Evolutionary conservation across 163 green algal species (phyloP), one percentile per base, ranked within the genome.

Genomic region (Chlamydomonas reinhardtii): DNA sequence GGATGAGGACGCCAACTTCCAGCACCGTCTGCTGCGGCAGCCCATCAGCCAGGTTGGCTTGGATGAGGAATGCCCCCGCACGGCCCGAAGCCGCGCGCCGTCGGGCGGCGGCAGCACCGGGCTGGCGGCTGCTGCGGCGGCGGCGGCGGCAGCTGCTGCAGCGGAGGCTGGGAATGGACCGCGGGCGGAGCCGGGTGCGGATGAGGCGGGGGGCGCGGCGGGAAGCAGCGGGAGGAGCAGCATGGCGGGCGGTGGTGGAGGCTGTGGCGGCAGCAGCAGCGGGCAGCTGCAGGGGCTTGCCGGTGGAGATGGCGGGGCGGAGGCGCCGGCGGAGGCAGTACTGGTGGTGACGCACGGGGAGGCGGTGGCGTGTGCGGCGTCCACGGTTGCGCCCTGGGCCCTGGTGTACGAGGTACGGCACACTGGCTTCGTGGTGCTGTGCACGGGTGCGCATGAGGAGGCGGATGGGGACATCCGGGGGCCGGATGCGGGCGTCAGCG

Each of bases 371-470:
- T 80, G 70, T 19, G 81, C 81, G 16, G 81, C 71, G 16, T 19
- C 29, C 6, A 72, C 27, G 27, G 81, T 74, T 11, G 81, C 81
- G 29, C 70, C 71, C 17, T 80, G 56, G 70, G 71, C 39, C 9
- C 29, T 80, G 16, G 81, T 86, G 71, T 86, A 86, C 81, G 81
- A 86, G 32, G 81, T 86, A 35, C 70, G 71, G 37, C 79, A 85
- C 54, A 85, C 79, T 3, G 79, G 79, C 4, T 85, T 78, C 74
- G 79, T 85, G n/a, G 79, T 77, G 20, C 79, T 85, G 66, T 69
- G 43, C 24, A 3, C 76, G 29, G 48, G 27, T 14, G 62, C 25
- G 12, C 24, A 61, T 35, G 65, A 54, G 9, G 62, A 66, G 64
- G 64, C 66, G 5, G 62, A 71, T 20, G 73, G 32, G 73, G 29